Percentiles rank a stretch among this genome's conserved stretches.
Evolutionary conservation across 495 filamentous ascomycete species (phyloP).

Genomic region (Chlorociboria aeruginascens): DNA sequence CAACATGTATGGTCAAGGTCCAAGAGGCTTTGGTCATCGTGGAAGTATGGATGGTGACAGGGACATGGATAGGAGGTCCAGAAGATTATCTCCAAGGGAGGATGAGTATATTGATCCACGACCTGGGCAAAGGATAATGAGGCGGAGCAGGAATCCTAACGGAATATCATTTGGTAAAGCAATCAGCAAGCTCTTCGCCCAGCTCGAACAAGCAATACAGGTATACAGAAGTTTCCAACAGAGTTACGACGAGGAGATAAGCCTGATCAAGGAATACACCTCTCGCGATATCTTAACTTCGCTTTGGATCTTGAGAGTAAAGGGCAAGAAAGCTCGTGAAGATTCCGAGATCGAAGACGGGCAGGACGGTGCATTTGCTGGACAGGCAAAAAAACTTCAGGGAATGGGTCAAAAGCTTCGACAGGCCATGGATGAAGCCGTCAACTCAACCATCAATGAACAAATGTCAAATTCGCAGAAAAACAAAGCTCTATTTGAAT

Average conservation of each 20-base stretch:
- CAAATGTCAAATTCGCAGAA: neutral
- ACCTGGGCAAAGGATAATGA: neutral
- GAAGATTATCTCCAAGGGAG: neutral
- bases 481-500: neutral
- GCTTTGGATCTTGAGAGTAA: slow-evolving; percentile 23
- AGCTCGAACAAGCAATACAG: slow-evolving; percentile 18
- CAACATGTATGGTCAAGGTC: neutral
- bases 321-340: slow-evolving; percentile 16
- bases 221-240: slow-evolving; percentile 20
- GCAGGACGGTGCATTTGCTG: neutral
- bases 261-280: slow-evolving; percentile 18
- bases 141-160: slow-evolving; percentile 6
- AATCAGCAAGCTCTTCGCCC: slow-evolving; percentile 14
- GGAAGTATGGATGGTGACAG: neutral
- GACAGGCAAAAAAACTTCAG: slow-evolving; percentile 14
- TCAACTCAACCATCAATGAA: slow-evolving; percentile 12
- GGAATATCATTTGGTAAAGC: slow-evolving; percentile 12
- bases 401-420: slow-evolving; percentile 6
- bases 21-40: neutral
- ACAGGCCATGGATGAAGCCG: slow-evolving; percentile 1
- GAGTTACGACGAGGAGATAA: slow-evolving; percentile 20
- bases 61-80: neutral
- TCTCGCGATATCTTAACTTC: slow-evolving; percentile 15
- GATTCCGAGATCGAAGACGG: slow-evolving; percentile 8
- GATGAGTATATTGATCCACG: neutral